Base-by-base conservation (phyloP, 257 asterid species). In the Cruciata laevipes region DNA sequence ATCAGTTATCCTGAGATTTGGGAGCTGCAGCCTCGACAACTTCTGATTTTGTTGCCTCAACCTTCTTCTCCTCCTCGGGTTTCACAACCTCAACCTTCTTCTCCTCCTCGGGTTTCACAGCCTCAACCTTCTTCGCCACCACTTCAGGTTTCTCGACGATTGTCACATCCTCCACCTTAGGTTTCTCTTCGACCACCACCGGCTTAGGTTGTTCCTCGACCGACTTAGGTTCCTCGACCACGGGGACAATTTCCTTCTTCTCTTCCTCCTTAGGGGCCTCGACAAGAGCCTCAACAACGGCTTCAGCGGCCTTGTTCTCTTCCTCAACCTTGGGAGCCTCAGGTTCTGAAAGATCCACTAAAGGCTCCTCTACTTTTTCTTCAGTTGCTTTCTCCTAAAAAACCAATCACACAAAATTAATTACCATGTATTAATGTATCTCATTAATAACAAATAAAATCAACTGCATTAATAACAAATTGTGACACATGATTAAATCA, bases 371-470 rank as follows among this genome's bases (percentile, higher is more conserved):
- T 13, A 20, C 74, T 76, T 65, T 84, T 66, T 75, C 69, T 33
- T 65, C 74, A 44, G 73, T 84, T 44, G 73, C 84, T 52, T 61
- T 78, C 71, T 85, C 93, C 93, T 87, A 69, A 71, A 76, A 66
- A 47, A 53, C 1, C 5, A 53, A 18, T 20, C 27, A 53, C n/a
- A 47, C 20, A 16, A 0, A 16, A 47, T 47, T 47, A 47, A 13
- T 37, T 37, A 7, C 42, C 10, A 37, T 31, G 35, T 37, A 37
- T 11, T 6, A 37, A n/a, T n/a, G n/a, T n/a, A n/a, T n/a, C n/a
- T n/a, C n/a, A n/a, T n/a, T n/a, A n/a, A n/a, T n/a, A n/a, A n/a
- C n/a, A n/a, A n/a, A n/a, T n/a, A n/a, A n/a, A n/a, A 27, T 27
- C 30, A 27, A 27, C 2, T 27, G 30, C 30, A 27, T 27, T 27